These are phyloP conservation scores for Penicillium turbatum DNA, from an alignment of 495 filamentous ascomycete genomes.

Conservation along the genomic window DNA sequence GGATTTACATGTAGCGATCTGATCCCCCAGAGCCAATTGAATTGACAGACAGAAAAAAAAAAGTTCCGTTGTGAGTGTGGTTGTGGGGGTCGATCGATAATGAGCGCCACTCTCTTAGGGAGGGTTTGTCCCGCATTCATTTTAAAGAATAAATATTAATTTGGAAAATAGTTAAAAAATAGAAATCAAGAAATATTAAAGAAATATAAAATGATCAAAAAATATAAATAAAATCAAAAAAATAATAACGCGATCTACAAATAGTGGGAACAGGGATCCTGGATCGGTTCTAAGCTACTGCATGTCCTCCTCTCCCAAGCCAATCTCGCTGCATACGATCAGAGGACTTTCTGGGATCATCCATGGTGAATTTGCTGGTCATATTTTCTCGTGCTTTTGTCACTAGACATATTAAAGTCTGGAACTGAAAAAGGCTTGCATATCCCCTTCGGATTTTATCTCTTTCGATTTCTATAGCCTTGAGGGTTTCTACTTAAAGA, in stretches of 20 bases:
- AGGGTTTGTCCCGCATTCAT: slow-evolving; percentile 6
- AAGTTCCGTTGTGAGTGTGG: neutral
- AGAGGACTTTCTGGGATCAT: slow-evolving; percentile 33
- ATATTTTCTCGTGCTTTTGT: slow-evolving; percentile 9
- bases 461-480: neutral
- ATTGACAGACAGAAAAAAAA: neutral
- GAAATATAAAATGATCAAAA: neutral
- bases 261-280: slow-evolving; percentile 16
- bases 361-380: slow-evolving; percentile 24
- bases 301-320: slow-evolving; percentile 6
- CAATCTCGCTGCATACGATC: slow-evolving; percentile 18
- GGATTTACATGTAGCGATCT: neutral
- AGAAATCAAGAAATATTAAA: neutral
- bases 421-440: slow-evolving; percentile 17
- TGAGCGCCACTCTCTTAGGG: slow-evolving; percentile 20
- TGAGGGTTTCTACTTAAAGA: slow-evolving; percentile 6
- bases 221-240: neutral
- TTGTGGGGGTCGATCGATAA: slow-evolving; percentile 19
- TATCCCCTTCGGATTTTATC: slow-evolving; percentile 13
- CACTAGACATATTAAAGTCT: slow-evolving; percentile 5
- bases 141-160: neutral
- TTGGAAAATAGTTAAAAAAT: too few species aligned
- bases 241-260: slow-evolving; percentile 14
- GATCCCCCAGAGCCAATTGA: neutral
- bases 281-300: slow-evolving; percentile 17